phyloP scores from a whole-genome alignment of 768 basidiomycete species.

The Tremella mesenterica region DNA sequence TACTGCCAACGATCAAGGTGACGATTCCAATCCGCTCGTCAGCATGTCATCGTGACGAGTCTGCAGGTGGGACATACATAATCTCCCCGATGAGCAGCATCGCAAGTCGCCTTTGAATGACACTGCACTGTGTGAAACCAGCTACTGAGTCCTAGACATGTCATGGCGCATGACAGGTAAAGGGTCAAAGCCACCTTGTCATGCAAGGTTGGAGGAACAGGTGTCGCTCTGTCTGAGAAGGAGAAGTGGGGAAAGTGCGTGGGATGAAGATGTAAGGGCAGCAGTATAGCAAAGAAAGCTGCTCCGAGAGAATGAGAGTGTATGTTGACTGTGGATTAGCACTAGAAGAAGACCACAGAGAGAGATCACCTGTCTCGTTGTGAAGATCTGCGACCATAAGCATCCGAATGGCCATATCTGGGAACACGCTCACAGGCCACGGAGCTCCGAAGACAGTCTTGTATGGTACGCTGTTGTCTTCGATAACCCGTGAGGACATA shows the following conservation, averaged over 20 bases:
- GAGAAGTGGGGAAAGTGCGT: slow-evolving; percentile 18
- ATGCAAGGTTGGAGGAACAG: slow-evolving; percentile 50
- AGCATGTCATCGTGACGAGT: background rate
- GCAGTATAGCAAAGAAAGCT: slow-evolving; percentile 51
- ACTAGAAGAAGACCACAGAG: background rate
- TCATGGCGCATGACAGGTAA: slow-evolving; percentile 64
- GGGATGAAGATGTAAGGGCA: slow-evolving; percentile 50
- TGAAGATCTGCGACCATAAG: slow-evolving; percentile 31
- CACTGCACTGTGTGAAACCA: slow-evolving; percentile 64
- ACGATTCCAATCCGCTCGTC: slow-evolving; percentile 68
- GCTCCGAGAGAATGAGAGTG: slow-evolving; percentile 71
- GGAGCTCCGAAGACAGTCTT: slow-evolving; percentile 27
- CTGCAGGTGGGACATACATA: slow-evolving; percentile 45
- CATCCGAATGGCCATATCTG: background rate
- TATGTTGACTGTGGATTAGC: slow-evolving; percentile 60
- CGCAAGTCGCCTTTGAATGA: slow-evolving; percentile 57
- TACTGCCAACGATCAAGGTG: slow-evolving; percentile 66
- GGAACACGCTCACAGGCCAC: slow-evolving; percentile 20
- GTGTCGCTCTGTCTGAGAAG: slow-evolving; percentile 8
- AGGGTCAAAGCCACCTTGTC: slow-evolving; percentile 57
- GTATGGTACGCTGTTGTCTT: slow-evolving; percentile 16
- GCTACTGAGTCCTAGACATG: slow-evolving; percentile 64
- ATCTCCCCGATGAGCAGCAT: slow-evolving; percentile 42
- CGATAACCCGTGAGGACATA: slow-evolving; percentile 37
- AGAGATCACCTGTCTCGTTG: slow-evolving; percentile 37